Conservation (phyloP, 108 stramenopile species). For the Pseudonitzschia delicatissima region DNA sequence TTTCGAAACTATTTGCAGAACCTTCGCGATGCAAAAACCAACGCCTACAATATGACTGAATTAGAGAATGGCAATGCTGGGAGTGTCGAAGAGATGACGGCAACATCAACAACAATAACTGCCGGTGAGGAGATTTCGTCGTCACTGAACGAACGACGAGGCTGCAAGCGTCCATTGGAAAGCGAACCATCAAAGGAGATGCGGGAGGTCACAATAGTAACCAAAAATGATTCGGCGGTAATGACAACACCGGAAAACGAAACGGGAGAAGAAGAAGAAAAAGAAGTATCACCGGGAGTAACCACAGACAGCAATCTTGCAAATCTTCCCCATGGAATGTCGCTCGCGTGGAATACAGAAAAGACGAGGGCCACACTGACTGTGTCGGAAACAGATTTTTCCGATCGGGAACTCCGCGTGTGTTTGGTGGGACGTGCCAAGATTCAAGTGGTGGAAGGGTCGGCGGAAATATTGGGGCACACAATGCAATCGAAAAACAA, state of each 20-base stretch:
- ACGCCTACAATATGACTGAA: no score
- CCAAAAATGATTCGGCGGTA: background rate
- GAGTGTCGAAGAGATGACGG: no score
- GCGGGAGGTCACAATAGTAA: background rate
- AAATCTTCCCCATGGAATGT: constrained; percentile 12
- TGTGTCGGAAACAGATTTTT: background rate
- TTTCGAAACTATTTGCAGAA: no score
- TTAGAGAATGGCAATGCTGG: no score
- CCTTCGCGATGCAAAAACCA: no score
- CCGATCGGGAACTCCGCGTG: background rate
- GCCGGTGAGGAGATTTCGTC: no score
- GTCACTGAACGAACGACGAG: background rate
- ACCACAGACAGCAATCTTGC: background rate
- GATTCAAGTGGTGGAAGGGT: constrained; percentile 22
- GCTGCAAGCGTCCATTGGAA: background rate
- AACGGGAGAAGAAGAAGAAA: background rate
- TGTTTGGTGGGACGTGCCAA: constrained; percentile 39
- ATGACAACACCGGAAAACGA: background rate
- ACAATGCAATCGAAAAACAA: background rate
- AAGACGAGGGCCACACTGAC: background rate
- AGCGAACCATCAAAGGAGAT: background rate
- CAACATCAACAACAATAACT: background rate
- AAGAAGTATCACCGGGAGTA: background rate
- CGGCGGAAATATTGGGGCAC: constrained; percentile 34
- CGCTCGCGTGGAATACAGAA: constrained; percentile 10